Evolutionary conservation across 2,329 filamentous ascomycete genomes (phyloP).

Genomic region (Tolypocladium album): DNA sequence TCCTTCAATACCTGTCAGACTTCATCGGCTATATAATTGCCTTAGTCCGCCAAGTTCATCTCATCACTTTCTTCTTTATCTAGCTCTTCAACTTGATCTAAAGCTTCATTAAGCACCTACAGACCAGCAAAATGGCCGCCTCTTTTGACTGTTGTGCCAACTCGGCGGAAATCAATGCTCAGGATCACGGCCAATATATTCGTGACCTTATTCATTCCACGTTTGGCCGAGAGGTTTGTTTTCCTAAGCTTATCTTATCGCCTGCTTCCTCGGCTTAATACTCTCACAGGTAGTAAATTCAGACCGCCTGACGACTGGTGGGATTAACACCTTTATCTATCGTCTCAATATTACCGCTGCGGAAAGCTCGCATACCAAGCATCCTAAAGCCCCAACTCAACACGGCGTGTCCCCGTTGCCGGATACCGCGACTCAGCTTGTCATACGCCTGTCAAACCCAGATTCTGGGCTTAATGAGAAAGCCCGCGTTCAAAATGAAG

Average conservation of each 20-base stretch:
- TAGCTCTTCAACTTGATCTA: too few species aligned
- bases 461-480: background rate
- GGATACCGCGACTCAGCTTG: background rate
- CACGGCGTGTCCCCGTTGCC: background rate
- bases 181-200: background rate
- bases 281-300: background rate
- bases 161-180: background rate
- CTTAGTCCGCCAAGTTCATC: too few species aligned
- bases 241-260: background rate
- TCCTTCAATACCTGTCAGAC: too few species aligned
- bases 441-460: background rate
- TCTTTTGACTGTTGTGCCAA: background rate
- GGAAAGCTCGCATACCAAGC: background rate
- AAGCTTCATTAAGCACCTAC: too few species aligned
- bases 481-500: background rate
- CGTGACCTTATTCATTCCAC: background rate
- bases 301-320: background rate
- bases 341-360: background rate
- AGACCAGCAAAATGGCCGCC: background rate
- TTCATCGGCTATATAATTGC: too few species aligned
- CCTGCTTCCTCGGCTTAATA: background rate
- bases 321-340: background rate
- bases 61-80: too few species aligned
- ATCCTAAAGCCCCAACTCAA: background rate
- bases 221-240: background rate